A percentile compares a stretch with the other conserved stretches of the same genome.
Evolutionary conservation across 2,329 filamentous ascomycete genomes (phyloP).

Genomic region (Ascochyta fabae): DNA sequence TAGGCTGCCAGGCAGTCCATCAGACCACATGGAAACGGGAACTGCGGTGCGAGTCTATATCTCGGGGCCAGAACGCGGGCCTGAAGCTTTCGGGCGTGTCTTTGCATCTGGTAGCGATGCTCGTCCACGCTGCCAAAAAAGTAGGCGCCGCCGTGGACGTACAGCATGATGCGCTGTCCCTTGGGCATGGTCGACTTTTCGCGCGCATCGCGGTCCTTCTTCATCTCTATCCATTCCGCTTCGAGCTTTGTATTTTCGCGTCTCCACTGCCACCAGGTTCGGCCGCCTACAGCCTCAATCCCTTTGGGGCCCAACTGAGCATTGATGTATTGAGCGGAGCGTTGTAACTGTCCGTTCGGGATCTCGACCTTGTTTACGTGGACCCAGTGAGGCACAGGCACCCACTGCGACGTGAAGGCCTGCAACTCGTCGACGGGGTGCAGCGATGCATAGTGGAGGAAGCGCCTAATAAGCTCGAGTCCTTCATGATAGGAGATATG

Average conservation of each 20-base stretch:
- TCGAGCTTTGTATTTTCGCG: constrained; percentile 67
- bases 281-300: constrained; percentile 81
- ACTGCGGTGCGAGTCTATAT: constrained; percentile 90
- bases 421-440: constrained; percentile 94
- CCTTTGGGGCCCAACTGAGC: constrained; percentile 80
- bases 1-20: constrained; percentile 91
- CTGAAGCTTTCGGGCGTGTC: constrained; percentile 92
- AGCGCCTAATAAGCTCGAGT: constrained; percentile 82
- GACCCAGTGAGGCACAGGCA: constrained; percentile 88
- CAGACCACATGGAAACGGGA: constrained; percentile 91
- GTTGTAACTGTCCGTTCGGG: constrained; percentile 66
- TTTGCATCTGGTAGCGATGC: constrained; percentile 97
- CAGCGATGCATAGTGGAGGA: constrained; percentile 82
- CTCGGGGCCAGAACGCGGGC: constrained; percentile 83
- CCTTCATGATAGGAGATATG: constrained; percentile 96
- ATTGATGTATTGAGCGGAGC: constrained; percentile 69
- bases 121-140: constrained; percentile 96
- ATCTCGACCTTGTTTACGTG: constrained; percentile 75
- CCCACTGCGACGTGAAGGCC: constrained; percentile 88
- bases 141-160: constrained; percentile 92
- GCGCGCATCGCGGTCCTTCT: constrained; percentile 75
- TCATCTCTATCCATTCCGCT: constrained; percentile 98
- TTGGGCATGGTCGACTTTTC: constrained; percentile 63
- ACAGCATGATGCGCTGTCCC: constrained; percentile 82
- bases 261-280: constrained; percentile 75